Evolutionary conservation across 2,329 filamentous ascomycete genomes (phyloP).

Genomic region (Penicillium nordicum): DNA sequence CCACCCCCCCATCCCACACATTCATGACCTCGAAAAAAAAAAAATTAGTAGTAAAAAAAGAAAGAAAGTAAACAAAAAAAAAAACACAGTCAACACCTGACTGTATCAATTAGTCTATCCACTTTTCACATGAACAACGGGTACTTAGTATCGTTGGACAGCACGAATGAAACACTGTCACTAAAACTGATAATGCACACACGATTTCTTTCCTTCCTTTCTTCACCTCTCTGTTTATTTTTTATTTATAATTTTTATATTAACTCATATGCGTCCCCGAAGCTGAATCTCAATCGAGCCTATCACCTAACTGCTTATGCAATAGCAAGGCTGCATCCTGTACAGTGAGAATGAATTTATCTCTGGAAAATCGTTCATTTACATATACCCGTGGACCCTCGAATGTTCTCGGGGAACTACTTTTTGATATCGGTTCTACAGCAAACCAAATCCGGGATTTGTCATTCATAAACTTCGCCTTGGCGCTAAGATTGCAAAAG

Average conservation of each 20-base stretch:
- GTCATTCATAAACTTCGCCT: slow-evolving; percentile 11
- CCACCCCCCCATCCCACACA: neutral
- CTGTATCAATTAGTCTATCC: neutral
- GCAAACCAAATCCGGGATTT: slow-evolving; percentile 10
- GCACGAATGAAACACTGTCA: slow-evolving; percentile 9
- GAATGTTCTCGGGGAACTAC: neutral
- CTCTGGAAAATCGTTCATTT: neutral
- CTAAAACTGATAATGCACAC: slow-evolving; percentile 16
- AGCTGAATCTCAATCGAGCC: slow-evolving; percentile 15
- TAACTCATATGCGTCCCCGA: slow-evolving; percentile 17
- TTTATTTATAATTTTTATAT: slow-evolving; percentile 10
- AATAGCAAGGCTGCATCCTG: slow-evolving; percentile 17
- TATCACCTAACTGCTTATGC: slow-evolving; percentile 19
- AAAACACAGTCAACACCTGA: neutral
- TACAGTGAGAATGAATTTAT: neutral
- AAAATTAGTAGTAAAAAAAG: neutral
- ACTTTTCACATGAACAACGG: slow-evolving; percentile 1
- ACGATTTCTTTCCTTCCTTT: slow-evolving; percentile 8
- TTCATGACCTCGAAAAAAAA: neutral
- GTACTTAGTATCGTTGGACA: neutral
- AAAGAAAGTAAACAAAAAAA: no score
- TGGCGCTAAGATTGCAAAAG: slow-evolving; percentile 9
- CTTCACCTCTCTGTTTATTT: slow-evolving; percentile 4
- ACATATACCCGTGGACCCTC: neutral
- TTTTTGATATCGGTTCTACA: slow-evolving; percentile 3